Evolutionary conservation across 192 early-diverging fungal species (phyloP), one percentile per base, ranked within the genome.

Genomic region (Mortierella hygrophila): DNA sequence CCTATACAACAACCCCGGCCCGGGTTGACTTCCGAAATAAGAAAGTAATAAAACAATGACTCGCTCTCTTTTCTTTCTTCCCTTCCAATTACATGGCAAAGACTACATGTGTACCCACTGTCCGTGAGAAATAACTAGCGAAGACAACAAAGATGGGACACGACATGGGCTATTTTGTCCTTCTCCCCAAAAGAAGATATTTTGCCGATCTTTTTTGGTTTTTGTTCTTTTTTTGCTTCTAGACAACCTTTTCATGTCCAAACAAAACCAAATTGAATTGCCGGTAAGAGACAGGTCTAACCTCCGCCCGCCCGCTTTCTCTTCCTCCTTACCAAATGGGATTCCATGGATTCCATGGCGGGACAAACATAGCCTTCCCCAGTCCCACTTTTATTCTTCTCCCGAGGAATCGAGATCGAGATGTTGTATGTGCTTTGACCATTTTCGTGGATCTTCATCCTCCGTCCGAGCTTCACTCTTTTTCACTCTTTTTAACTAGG

Each of bases 221-320:
- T 65, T 42, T 72, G 18, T 52, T 73, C n/a, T 73, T 73, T 73
- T 49, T 52, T 73, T 29, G 18, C 41, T 70, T 70, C 29, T 65
- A 65, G 60, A 65, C 13, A 57, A 15, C 29, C 29, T 63, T 63
- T n/a, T 60, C 29, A 3, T 29, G n/a, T 63, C 7, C 11, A 26
- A 57, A 26, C 47, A 49, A 49, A 49, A 20, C 44, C 44, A 63
- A 65, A 65, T 65, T 65, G 60, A 65, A 65, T 65, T 65, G 60
- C 60, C 60, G 60, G 60, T 65, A 65, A 65, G 49, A 4, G 49
- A 5, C 11, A 65, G 60, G 11, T 65, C 60, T 11, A 65, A 65
- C 60, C 60, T 65, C 60, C 60, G 60, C 60, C 29, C 29, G 60
- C 60, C 60, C 60, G 60, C 49, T 32, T 65, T 65, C 60, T 32